These are phyloP conservation scores for Saccharomycopsis fermentans DNA, from an alignment of 805 yeast genomes.

Conservation along the genomic window DNA sequence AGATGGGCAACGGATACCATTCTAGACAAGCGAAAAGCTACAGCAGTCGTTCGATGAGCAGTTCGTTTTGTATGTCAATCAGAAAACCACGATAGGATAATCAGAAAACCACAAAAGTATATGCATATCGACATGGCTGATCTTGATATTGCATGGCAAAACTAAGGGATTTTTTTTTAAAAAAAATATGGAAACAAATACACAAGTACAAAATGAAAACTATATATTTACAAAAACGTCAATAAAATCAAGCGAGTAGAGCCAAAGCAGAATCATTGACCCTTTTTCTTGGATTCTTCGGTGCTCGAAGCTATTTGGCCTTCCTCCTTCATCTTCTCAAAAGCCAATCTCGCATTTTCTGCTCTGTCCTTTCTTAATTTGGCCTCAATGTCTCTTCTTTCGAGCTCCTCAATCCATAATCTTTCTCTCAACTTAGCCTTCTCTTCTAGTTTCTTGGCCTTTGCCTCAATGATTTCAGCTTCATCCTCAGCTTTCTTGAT, in stretches of 20 bases:
- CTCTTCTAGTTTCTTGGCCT: slow-evolving; percentile 57
- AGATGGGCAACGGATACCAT: too few species aligned
- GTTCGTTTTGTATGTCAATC: too few species aligned
- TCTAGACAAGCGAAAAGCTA: too few species aligned
- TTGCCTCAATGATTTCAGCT: slow-evolving; percentile 34
- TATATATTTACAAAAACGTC: background rate
- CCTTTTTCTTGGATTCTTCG: background rate
- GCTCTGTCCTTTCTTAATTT: slow-evolving; percentile 61
- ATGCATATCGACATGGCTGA: too few species aligned
- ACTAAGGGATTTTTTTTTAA: too few species aligned
- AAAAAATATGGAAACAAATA: background rate
- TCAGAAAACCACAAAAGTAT: too few species aligned
- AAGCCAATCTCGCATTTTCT: slow-evolving; percentile 38
- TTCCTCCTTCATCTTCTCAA: slow-evolving; percentile 32
- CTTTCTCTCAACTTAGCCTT: slow-evolving; percentile 80
- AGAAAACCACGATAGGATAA: too few species aligned
- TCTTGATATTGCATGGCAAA: too few species aligned
- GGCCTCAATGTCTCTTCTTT: slow-evolving; percentile 69
- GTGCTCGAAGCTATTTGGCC: slow-evolving; percentile 18
- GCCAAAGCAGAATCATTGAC: background rate
- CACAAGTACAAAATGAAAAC: background rate
- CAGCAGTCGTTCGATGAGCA: too few species aligned
- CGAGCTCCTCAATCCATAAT: slow-evolving; percentile 76
- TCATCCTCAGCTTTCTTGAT: slow-evolving; percentile 21
- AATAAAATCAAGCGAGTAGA: too few species aligned